Conservation (phyloP, 208 protist species). For the Endotrypanum monterogeii region DNA sequence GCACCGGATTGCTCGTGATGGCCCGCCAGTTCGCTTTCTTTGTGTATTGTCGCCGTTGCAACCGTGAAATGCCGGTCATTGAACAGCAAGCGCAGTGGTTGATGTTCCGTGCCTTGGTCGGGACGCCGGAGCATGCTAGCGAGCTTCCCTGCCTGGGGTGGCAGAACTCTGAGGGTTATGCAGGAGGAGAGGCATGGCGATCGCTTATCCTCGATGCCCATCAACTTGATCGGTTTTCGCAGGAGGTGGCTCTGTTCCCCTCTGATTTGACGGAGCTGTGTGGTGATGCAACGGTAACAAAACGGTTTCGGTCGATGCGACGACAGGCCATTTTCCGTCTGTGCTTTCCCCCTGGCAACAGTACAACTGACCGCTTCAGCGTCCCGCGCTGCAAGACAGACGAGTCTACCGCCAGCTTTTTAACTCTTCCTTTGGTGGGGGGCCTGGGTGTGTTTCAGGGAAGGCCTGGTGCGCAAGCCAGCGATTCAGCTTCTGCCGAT, state of each 20-base stretch:
- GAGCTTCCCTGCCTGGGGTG: constrained; percentile 28
- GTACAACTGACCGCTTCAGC: background rate
- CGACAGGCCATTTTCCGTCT: constrained; percentile 1
- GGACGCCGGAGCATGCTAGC: constrained; percentile 9
- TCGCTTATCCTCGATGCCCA: constrained; percentile 30
- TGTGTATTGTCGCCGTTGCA: constrained; percentile 1
- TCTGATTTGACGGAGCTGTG: constrained; percentile 46
- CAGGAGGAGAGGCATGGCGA: constrained; percentile 3
- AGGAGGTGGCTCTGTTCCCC: constrained; percentile 17
- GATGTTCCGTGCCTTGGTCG: constrained; percentile 26
- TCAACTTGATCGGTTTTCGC: constrained; percentile 18
- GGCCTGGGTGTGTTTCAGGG: background rate
- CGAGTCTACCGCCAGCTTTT: background rate
- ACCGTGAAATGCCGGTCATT: constrained; percentile 1
- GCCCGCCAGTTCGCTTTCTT: constrained; percentile 28
- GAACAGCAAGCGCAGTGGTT: constrained; percentile 26
- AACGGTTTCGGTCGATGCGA: constrained; percentile 3
- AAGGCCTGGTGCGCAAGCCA: background rate
- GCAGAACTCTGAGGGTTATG: background rate
- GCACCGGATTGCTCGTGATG: constrained; percentile 23
- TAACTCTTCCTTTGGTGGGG: background rate
- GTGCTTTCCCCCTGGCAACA: constrained; percentile 11
- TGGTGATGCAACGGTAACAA: constrained; percentile 22
- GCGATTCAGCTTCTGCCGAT: background rate
- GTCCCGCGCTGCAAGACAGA: too few relatives aligned